Evolutionary conservation across 805 yeast species (phyloP), one percentile per base, ranked within the genome.

Genomic region (Osmozyma mogii): DNA sequence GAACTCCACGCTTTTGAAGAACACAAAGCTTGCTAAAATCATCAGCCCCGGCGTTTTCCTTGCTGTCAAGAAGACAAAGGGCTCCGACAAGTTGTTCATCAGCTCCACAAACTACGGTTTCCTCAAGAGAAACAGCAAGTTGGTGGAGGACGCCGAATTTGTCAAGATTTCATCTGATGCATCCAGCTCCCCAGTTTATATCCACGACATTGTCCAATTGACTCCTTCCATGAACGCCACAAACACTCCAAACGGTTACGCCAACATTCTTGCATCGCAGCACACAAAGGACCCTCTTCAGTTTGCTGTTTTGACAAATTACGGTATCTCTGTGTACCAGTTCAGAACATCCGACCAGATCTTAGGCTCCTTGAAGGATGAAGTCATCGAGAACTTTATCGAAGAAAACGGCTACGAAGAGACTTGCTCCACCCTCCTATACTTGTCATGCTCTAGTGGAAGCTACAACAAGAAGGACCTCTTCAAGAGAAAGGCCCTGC

Each of bases 21-120:
- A 79, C 25, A 67, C 81, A 16, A 61, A 70, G 23, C 61, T 75
- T 8, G 67, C 82, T 15, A 67, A 72, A 18, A 62, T 88, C 9
- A 63, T 84, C 17, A 75, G 94, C 13, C 95, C 96, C 1, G 95
- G 94, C n/a, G 77, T 85, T 3, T 88, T 77, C 45, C 66, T 88
- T 36, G 79, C 84, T 22, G 82, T 79, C 9, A 61, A 61, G 32
- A 69, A 72, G 29, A 60, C 65, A 3, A 59, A 56, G 30, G 50
- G 50, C 25, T 56, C 65, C 4, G 68, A 63, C 36, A 68, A 70
- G 31, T 54, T 84, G 14, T 85, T 82, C 51, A 78, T 81, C 3
- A 68, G 89, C 27, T 79, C 85, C 6, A 80, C 92, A 6, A 96
- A 92, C 53, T 78, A 84, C 47, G 95, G 96, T 24, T 67, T 82